Evolutionary conservation across 106 monocot species (phyloP), one percentile per base, ranked within the genome.

Genomic region (Chionographis japonica): DNA sequence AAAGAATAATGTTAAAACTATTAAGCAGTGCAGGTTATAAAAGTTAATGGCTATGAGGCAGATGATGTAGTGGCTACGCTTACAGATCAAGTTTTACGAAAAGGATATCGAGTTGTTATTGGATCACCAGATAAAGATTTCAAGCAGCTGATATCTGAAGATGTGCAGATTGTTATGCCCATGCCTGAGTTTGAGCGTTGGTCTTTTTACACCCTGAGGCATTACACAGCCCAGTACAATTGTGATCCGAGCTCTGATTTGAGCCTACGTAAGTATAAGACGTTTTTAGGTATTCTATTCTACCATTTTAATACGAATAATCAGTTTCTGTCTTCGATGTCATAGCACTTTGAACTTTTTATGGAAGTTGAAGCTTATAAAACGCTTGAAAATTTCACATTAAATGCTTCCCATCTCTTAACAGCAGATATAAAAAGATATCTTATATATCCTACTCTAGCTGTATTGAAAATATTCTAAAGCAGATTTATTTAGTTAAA

Each of bases 61-160:
- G 98, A 98, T 87, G 98, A 98, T 85, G 78, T 84, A 36, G 69
- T 98, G 13, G 98, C 98, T 18, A 90, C 94, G 54, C 75, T 90
- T 60, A 79, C 83, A 58, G 90, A 98, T 58, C 92, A 93, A 68
- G 85, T 83, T 70, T 54, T 98, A 55, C 69, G 81, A 79, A 83
- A 60, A 67, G 93, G 93, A 37, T 75, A 60, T 52, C 71, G 64
- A 54, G 98, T 93, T 78, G 85, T 87, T 55, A 98, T 98, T 71
- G 98, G 81, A 14, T 98, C 98, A 59, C 98, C 98, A 12, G 98
- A 98, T 70, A 98, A 98, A 76, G 98, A 98, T 79, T 98, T 98
- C 74, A 98, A 98, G 83, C 98, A 98, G 75, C 65, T 98, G 52
- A 85, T 93, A 71, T 98, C 85, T 58, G 79, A 87, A 42, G 71